Base-by-base conservation (phyloP, 768 basidiomycete genomes). In the Ramaria sp. region DNA sequence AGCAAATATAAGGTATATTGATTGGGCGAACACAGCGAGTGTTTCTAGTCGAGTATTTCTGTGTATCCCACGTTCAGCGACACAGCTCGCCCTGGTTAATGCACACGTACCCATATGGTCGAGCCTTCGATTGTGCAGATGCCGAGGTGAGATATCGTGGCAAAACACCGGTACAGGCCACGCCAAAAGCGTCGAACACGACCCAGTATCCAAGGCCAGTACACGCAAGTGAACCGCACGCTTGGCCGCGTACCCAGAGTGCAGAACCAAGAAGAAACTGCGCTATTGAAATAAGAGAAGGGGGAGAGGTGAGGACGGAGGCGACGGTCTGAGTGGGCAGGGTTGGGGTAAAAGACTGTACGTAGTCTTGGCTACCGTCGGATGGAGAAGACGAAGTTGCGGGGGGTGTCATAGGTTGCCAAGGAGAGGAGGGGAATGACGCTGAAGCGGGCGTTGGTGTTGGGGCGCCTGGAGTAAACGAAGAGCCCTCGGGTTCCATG, bases 191-290 rank as follows among this genome's bases (percentile, higher is more conserved):
- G 67, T 98, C 95, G 65, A 97, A 99, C 1, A 97, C 92, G 22
- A 95, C 83, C 83, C 95, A 88, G 66, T 99, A 99, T 0, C 95
- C 96, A 17, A 99, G 69, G 0, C 92, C 96, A 1, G 95, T 95
- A 55, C 86, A 83, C 7, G 86, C 78, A 30, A 98, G 72, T 49
- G 91, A 92, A 17, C 93, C 93, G 20, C 83, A 80, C 59, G 85
- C 83, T 69, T 99, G 96, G 1, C 93, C 94, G 22, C 76, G 76
- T 0, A 92, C 84, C 96, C 96, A 99, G 9, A 98, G 60, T 64
- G 78, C 80, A 2, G 82, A 82, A 0, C 88, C 88, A 1, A 89
- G 69, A 3, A 77, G 60, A 54, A 89, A 86, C 62, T 88, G 82
- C 1, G 60, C 63, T 0, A 72, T n/a, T 0, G 68, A 68, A 1